Evolutionary conservation across 1,139 yeast genomes (phyloP), one percentile per base, ranked within the genome.

Genomic region (Blastobotrys persicus): DNA sequence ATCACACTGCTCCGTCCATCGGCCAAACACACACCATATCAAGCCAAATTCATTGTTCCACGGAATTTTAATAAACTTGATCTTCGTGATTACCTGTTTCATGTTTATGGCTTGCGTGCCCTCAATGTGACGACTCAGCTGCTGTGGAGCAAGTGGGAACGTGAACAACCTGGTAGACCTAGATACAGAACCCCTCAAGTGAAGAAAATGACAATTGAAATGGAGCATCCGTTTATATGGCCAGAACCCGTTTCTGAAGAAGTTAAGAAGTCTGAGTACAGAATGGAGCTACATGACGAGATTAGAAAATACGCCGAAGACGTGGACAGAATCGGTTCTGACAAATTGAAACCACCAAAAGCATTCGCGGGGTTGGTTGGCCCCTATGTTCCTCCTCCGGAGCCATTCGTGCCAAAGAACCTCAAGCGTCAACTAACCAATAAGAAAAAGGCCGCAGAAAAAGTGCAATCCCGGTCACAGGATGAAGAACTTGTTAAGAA

Each of bases 21-120:
- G 63, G 96, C 98, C 18, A 88, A 88, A 65, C 95, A 88, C 69
- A 87, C 96, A 0, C 98, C 98, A 46, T 88, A 84, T 70, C 97
- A 89, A 68, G 97, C 97, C 45, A 89, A 88, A 68, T 91, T 91
- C 66, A 80, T 87, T 58, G 97, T 91, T 31, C 97, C 98, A 19
- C 81, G 88, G 64, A 80, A 87, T 53, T 88, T 89, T 76, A 91
- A 91, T 72, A 88, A 88, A 68, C 75, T 89, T 72, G 97, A 89
- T 65, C 76, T 91, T 59, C 78, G 97, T 68, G 98, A 91, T 71
- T 91, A 91, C 64, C 75, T 91, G 57, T 91, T 84, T 80, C 82
- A 89, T 63, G 75, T 91, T 3, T 91, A 91, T 63, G 95, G 95
- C 1, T 75, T 91, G 58, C 77, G 96, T 61, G 96, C 95, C 0